Conservation (phyloP, 176 grass and related monocot species). For the Rhynchospora tenuis region DNA sequence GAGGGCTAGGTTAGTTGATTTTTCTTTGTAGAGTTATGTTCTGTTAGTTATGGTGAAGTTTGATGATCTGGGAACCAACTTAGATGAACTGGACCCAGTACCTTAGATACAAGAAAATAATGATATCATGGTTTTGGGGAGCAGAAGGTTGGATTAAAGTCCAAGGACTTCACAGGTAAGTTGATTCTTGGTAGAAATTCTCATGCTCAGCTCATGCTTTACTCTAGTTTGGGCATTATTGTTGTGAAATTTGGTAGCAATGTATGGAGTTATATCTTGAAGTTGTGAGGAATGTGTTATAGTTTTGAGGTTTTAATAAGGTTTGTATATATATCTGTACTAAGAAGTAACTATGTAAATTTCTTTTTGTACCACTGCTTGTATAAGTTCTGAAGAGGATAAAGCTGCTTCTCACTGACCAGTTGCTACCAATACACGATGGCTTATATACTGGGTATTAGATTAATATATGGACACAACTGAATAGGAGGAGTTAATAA, state of each 20-base stretch:
- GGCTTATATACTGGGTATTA: neutral
- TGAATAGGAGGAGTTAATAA: neutral
- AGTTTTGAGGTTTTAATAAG: neutral
- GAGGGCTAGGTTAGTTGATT: constrained; percentile 78
- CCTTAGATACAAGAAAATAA: neutral
- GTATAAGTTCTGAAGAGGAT: neutral
- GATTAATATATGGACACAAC: neutral
- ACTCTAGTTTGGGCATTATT: neutral
- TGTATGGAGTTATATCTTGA: neutral
- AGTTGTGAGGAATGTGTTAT: neutral
- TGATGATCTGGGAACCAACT: neutral
- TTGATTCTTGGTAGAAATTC: neutral
- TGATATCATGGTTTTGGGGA: neutral
- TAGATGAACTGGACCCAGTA: neutral
- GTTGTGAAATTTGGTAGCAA: neutral
- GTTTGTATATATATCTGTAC: too few species aligned
- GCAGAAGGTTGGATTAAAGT: neutral
- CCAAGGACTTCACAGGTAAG: neutral
- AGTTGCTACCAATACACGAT: neutral
- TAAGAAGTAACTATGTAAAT: too few species aligned
- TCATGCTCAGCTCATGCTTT: neutral
- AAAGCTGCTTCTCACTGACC: neutral
- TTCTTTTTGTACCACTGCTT: neutral
- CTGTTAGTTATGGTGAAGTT: neutral
- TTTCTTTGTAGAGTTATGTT: constrained; percentile 9